Evolutionary conservation across 2,329 filamentous ascomycete species (phyloP).

Genomic region (Monosporascus sp.): DNA sequence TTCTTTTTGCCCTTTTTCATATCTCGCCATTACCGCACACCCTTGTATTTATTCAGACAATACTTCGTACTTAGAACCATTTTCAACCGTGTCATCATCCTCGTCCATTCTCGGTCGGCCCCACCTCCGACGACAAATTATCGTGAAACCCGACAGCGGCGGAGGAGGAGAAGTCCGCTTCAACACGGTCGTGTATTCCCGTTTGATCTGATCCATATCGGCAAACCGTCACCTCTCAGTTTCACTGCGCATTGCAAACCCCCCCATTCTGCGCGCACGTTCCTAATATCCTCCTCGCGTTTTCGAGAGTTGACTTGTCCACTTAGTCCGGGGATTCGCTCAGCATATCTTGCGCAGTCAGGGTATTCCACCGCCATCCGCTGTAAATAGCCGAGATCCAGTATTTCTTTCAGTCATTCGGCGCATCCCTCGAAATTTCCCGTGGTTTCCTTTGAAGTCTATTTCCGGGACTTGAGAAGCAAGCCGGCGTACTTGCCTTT

Average conservation of each 20-base stretch:
- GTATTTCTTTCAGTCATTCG: background rate
- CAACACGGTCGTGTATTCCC: constrained; percentile 4
- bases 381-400: background rate
- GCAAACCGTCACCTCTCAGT: constrained; percentile 13
- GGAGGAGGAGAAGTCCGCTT: constrained; percentile 1
- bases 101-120: background rate
- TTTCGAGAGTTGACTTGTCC: background rate
- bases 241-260: constrained; percentile 4
- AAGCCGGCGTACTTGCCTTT: constrained; percentile 3
- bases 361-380: background rate
- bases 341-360: background rate
- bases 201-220: constrained; percentile 22
- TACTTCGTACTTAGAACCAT: background rate
- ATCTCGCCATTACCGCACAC: background rate
- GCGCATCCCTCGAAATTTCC: background rate
- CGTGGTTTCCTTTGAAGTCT: constrained; percentile 1
- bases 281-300: constrained; percentile 1
- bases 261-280: background rate
- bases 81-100: background rate
- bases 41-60: background rate
- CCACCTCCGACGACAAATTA: constrained; percentile 1
- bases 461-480: constrained; percentile 4
- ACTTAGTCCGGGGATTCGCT: background rate
- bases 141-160: constrained; percentile 18
- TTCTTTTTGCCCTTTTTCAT: background rate